These are phyloP conservation scores for Trametes versicolor DNA, from an alignment of 1,284 basidiomycete species.

Conservation along the genomic window DNA sequence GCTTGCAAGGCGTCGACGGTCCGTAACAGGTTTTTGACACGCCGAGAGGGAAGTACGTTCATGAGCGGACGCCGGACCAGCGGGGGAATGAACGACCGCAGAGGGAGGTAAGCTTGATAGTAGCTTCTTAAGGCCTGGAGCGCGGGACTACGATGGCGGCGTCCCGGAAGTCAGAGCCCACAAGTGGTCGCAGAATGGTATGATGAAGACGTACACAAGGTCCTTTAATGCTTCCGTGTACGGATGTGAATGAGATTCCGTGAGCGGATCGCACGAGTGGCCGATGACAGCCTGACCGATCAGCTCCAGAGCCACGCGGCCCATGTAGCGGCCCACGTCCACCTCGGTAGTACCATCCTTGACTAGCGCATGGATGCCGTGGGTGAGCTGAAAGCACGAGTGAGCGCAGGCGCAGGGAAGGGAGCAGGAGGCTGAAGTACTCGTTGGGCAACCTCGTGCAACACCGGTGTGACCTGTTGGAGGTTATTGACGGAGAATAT, in stretches of 20 bases:
- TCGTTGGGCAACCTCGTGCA: constrained; percentile 33
- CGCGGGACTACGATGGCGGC: not conserved
- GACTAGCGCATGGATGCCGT: constrained; percentile 20
- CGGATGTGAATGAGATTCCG: constrained; percentile 28
- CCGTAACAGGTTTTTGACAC: constrained; percentile 17
- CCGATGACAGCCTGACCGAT: constrained; percentile 44
- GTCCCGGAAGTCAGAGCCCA: constrained; percentile 3
- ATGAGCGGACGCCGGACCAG: constrained; percentile 7
- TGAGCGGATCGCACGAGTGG: constrained; percentile 42
- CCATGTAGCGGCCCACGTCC: constrained; percentile 42
- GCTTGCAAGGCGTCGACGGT: constrained; percentile 24
- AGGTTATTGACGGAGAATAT: constrained; percentile 41
- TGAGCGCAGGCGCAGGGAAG: not conserved
- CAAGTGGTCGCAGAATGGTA: not conserved
- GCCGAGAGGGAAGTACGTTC: constrained; percentile 12
- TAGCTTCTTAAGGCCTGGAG: constrained; percentile 4
- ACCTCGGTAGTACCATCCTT: constrained; percentile 28
- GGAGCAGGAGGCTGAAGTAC: not conserved
- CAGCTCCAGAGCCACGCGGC: constrained; percentile 43
- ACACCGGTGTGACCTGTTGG: constrained; percentile 36
- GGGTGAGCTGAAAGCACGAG: constrained; percentile 21
- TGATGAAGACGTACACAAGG: constrained; percentile 30
- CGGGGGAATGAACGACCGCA: not conserved
- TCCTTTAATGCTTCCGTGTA: constrained; percentile 38
- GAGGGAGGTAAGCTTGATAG: not conserved